A percentile compares a stretch with the other conserved stretches of the same genome.
Evolutionary conservation across 257 asterid species (phyloP).

Genomic region (Primulina huaijiensis): DNA sequence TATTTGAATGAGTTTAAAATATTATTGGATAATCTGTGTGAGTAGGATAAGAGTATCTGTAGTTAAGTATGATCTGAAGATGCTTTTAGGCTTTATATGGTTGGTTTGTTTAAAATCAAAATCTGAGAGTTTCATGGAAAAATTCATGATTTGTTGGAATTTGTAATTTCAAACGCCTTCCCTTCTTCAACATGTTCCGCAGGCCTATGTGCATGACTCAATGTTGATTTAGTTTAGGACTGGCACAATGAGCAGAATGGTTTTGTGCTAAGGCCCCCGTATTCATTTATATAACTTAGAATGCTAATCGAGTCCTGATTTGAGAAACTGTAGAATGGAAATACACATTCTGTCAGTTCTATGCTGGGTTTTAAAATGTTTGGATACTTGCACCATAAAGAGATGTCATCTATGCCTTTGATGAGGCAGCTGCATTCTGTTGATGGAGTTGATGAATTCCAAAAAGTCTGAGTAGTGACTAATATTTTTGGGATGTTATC

Average conservation of each 20-base stretch:
- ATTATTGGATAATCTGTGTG: not conserved
- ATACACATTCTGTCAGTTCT: not conserved
- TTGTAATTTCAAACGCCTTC: not conserved
- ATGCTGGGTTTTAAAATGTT: no score
- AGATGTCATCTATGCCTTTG: not conserved
- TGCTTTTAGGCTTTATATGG: not conserved
- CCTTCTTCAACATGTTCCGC: not conserved
- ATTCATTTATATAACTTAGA: not conserved
- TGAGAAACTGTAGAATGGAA: not conserved
- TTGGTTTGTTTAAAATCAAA: not conserved
- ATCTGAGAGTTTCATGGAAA: not conserved
- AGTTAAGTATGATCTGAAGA: not conserved
- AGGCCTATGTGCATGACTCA: not conserved
- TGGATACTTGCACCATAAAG: not conserved
- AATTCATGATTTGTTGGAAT: not conserved
- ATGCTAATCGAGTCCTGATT: not conserved
- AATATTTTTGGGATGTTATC: not conserved
- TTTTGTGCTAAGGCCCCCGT: not conserved
- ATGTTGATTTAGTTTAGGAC: not conserved
- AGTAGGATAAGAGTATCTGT: not conserved
- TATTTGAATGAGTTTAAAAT: no score
- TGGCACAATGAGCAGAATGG: not conserved
- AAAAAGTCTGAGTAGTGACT: not conserved
- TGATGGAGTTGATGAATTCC: not conserved
- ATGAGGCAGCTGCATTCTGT: not conserved